These are phyloP conservation scores for Caryopteris hybrid DNA, from an alignment of 305 asterid species.

Conservation along the genomic window DNA sequence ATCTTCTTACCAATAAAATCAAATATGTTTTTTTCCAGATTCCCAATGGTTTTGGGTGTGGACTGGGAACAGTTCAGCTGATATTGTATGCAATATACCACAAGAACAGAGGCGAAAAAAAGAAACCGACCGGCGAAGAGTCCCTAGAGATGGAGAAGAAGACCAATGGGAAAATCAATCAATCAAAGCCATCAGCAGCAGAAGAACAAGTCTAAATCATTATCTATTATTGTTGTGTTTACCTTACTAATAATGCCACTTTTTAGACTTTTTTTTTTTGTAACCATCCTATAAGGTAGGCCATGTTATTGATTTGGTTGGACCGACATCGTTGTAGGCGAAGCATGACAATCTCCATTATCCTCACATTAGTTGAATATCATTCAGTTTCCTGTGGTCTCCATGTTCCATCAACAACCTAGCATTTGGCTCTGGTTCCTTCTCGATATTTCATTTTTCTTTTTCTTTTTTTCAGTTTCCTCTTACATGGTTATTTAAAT, in stretches of 20 bases:
- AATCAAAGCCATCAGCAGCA: conserved; percentile 18
- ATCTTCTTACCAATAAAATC: background rate
- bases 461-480: too few species aligned
- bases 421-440: background rate
- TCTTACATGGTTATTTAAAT: background rate
- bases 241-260: background rate
- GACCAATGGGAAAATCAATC: conserved; percentile 22
- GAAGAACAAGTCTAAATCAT: conserved; percentile 24
- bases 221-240: background rate
- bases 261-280: background rate
- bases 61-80: conserved; percentile 64
- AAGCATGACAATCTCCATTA: background rate
- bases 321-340: background rate
- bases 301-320: background rate
- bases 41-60: conserved; percentile 73
- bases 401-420: background rate
- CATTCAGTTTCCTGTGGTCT: background rate
- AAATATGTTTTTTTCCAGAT: conserved; percentile 31
- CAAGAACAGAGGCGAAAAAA: conserved; percentile 35
- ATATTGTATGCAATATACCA: conserved; percentile 63
- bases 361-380: background rate
- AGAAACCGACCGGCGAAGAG: conserved; percentile 10
- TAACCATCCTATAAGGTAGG: background rate
- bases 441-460: background rate
- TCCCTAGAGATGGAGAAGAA: conserved; percentile 30